A percentile compares a stretch with the other conserved stretches of the same genome.
These are phyloP conservation scores for Tirmania nivea DNA, from an alignment of 495 filamentous ascomycete species.

Conservation along the genomic window DNA sequence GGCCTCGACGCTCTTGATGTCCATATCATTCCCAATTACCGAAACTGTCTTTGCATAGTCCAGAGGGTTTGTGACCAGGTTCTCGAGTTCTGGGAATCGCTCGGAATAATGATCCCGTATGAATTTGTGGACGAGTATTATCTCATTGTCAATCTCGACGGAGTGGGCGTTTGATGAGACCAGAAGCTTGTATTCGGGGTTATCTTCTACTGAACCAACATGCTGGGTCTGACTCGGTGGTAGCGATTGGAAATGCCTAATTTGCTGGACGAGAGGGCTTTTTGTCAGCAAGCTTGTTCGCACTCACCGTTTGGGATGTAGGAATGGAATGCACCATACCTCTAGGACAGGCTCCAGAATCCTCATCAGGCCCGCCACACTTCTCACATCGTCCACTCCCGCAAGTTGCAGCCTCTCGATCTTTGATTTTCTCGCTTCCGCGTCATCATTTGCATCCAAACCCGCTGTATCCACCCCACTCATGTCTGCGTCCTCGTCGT, in stretches of 20 bases:
- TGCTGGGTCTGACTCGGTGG: slow-evolving; percentile 39
- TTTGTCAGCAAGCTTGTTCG: slow-evolving; percentile 32
- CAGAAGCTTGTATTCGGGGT: slow-evolving; percentile 66
- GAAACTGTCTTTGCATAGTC: slow-evolving; percentile 93
- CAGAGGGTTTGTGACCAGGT: slow-evolving; percentile 69
- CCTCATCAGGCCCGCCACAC: slow-evolving; percentile 55
- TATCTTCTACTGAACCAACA: slow-evolving; percentile 59
- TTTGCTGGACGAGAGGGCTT: slow-evolving; percentile 35
- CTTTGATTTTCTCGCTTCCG: slow-evolving; percentile 46
- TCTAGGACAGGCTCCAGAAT: slow-evolving; percentile 53
- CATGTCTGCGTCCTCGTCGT: slow-evolving; percentile 34
- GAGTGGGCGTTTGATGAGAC: slow-evolving; percentile 69
- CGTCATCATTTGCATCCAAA: slow-evolving; percentile 33
- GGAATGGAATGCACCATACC: slow-evolving; percentile 38
- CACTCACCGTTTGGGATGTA: slow-evolving; percentile 5
- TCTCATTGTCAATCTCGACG: slow-evolving; percentile 74
- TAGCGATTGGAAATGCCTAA: slow-evolving; percentile 47
- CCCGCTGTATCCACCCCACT: slow-evolving; percentile 16
- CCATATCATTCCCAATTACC: slow-evolving; percentile 81
- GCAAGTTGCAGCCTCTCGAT: slow-evolving; percentile 61
- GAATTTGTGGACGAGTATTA: slow-evolving; percentile 83
- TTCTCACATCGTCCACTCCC: slow-evolving; percentile 47
- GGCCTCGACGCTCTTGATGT: slow-evolving; percentile 54
- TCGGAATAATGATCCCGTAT: slow-evolving; percentile 87
- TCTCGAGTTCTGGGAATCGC: slow-evolving; percentile 90